Conservation (phyloP, 2,329 filamentous ascomycete species). For the Beauveria pseudobassiana region DNA sequence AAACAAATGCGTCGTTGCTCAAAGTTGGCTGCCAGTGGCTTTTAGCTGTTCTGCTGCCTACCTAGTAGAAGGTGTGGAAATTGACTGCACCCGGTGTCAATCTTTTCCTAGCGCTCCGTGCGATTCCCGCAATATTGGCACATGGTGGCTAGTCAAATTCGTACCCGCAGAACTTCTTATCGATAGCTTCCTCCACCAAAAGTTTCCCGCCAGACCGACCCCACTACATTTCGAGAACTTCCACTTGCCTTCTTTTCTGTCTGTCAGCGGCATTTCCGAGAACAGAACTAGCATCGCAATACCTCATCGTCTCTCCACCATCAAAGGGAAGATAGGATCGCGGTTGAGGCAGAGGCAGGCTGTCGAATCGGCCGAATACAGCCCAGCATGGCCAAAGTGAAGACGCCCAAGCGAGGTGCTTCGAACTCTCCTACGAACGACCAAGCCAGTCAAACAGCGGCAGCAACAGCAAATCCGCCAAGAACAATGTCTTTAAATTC, state of each 20-base stretch:
- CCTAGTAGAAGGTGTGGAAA: neutral
- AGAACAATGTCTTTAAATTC: constrained; percentile 94
- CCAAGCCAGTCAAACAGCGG: constrained; percentile 18
- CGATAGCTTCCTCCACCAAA: constrained; percentile 18
- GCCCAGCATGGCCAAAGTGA: constrained; percentile 44
- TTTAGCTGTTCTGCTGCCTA: neutral
- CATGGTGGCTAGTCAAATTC: neutral
- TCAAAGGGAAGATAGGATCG: too few species aligned
- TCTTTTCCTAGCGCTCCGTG: too few species aligned
- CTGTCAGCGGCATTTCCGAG: neutral
- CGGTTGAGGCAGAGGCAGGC: too few species aligned
- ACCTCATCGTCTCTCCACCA: too few species aligned
- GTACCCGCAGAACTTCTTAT: constrained; percentile 13
- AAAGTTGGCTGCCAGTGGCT: neutral
- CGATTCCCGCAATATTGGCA: neutral
- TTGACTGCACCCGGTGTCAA: neutral
- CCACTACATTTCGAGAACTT: constrained; percentile 4
- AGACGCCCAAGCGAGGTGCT: constrained; percentile 45
- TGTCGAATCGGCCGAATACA: too few species aligned
- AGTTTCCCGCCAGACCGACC: constrained; percentile 16
- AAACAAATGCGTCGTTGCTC: neutral
- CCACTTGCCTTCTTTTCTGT: neutral
- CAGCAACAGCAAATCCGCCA: constrained; percentile 22
- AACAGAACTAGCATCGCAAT: too few species aligned
- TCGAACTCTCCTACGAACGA: constrained; percentile 36